Evolutionary conservation across 2,329 filamentous ascomycete genomes (phyloP).

Genomic region (Claviceps lovelessii): DNA sequence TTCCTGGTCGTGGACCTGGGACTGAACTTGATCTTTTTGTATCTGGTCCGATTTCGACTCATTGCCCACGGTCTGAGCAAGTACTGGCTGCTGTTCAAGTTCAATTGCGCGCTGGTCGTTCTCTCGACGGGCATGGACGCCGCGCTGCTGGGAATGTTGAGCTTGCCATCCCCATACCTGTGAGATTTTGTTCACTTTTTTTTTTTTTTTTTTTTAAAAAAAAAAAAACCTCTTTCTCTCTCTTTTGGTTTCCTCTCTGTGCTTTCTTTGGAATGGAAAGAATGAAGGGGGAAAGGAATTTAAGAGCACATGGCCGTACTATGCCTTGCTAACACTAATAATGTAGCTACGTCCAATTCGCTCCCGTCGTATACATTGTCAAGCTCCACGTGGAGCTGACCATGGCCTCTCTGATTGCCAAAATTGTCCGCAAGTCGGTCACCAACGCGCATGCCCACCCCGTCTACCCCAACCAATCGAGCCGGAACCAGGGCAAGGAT

Average conservation of each 20-base stretch:
- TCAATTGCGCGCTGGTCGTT: constrained; percentile 33
- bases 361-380: constrained; percentile 35
- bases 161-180: constrained; percentile 6
- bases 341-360: constrained; percentile 29
- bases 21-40: constrained; percentile 37
- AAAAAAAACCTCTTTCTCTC: neutral
- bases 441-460: neutral
- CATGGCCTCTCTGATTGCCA: constrained; percentile 36
- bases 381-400: constrained; percentile 40
- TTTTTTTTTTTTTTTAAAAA: neutral
- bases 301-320: too few species aligned
- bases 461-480: neutral
- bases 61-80: constrained; percentile 33
- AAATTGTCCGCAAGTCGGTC: constrained; percentile 13
- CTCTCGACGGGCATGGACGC: constrained; percentile 35
- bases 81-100: constrained; percentile 33
- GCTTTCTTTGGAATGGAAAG: too few species aligned
- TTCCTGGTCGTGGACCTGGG: constrained; percentile 33
- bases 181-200: neutral
- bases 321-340: neutral
- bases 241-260: too few species aligned
- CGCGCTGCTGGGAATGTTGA: constrained; percentile 12
- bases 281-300: too few species aligned
- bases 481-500: neutral
- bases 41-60: constrained; percentile 29